These are phyloP conservation scores for Aurantiochytrium sp. DNA, from an alignment of 108 stramenopile genomes.

Conservation along the genomic window DNA sequence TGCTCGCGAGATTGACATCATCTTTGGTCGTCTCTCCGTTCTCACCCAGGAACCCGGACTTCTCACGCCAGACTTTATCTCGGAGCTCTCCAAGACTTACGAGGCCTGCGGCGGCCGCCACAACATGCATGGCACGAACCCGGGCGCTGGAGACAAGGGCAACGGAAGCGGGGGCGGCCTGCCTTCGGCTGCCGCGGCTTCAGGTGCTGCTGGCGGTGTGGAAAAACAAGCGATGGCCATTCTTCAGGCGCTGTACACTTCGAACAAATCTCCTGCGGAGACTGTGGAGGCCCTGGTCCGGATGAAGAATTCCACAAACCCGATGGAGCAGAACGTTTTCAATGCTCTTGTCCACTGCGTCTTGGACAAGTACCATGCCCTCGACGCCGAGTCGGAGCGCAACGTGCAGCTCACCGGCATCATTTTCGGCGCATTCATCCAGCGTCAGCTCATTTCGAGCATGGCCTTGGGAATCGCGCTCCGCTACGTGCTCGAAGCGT, in stretches of 20 bases:
- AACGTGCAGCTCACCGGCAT: slow-evolving; percentile 97
- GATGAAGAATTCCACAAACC: slow-evolving; percentile 82
- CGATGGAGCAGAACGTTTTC: slow-evolving; percentile 91
- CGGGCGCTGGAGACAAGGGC: background rate
- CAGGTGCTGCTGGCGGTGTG: background rate
- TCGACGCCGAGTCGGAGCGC: slow-evolving; percentile 94
- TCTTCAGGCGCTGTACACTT: background rate
- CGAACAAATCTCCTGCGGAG: background rate
- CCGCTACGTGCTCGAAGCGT: slow-evolving; percentile 91
- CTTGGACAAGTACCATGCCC: slow-evolving; percentile 96
- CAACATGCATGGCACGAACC: background rate
- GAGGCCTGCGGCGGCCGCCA: background rate
- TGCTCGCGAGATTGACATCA: background rate
- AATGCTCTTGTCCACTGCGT: slow-evolving; percentile 97
- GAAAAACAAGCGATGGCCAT: background rate
- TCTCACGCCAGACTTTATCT: background rate
- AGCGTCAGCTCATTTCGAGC: slow-evolving; percentile 91
- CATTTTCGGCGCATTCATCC: slow-evolving; percentile 89
- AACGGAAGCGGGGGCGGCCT: background rate
- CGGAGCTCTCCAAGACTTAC: background rate
- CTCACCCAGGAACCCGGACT: background rate
- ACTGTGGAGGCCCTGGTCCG: slow-evolving; percentile 80
- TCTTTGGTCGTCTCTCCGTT: background rate
- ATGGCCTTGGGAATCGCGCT: slow-evolving; percentile 96
- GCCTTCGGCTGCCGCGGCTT: background rate